phyloP scores from a whole-genome alignment of 163 green algal species.

The Scenedesmus sp. region DNA sequence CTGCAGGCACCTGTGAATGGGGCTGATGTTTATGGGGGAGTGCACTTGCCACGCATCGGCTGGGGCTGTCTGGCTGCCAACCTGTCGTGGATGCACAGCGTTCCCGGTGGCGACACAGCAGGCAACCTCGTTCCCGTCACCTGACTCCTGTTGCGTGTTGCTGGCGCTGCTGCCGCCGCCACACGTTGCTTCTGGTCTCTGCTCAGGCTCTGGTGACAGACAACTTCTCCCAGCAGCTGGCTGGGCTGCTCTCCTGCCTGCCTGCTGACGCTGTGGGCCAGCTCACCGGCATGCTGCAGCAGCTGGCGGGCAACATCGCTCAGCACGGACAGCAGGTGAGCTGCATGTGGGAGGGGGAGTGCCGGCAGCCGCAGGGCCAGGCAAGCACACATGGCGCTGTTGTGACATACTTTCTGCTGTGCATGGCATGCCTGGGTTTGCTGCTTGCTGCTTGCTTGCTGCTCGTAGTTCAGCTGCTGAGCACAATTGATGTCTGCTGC shows the following conservation, averaged over 20 bases:
- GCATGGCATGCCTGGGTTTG: neutral
- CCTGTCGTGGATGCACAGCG: neutral
- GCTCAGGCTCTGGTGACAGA: slow-evolving; percentile 8
- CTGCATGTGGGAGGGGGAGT: neutral
- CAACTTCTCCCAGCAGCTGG: slow-evolving; percentile 18
- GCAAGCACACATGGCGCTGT: neutral
- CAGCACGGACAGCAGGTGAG: slow-evolving; percentile 44
- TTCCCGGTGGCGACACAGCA: neutral
- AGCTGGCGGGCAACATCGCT: slow-evolving; percentile 1
- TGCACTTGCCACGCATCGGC: no score
- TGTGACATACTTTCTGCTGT: neutral
- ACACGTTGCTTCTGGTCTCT: neutral
- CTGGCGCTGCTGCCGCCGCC: neutral
- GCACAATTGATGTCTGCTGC: neutral
- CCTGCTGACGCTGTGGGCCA: slow-evolving; percentile 37
- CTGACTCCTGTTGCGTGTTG: neutral
- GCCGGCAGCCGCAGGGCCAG: neutral
- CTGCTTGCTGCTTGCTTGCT: neutral
- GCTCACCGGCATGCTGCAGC: neutral
- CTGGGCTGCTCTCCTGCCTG: neutral
- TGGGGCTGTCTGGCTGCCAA: no score
- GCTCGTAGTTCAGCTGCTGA: neutral
- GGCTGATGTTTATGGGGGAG: no score
- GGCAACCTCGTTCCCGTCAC: no score
- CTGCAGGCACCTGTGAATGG: neutral